Base-by-base conservation (phyloP, 164 flowering plant species). In the Echeveria elegans region DNA sequence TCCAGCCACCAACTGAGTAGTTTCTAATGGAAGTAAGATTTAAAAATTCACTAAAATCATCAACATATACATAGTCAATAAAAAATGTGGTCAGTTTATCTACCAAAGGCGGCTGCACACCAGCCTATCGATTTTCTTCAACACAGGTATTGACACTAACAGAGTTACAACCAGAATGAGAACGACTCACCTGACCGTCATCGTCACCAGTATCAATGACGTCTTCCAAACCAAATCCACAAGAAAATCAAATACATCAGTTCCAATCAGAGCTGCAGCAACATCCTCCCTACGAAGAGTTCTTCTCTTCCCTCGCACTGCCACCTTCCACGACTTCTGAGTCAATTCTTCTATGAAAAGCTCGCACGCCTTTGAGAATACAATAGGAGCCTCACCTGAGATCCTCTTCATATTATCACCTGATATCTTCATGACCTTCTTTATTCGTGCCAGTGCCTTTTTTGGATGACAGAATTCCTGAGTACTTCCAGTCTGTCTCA, bases 391-490 rank as follows among this genome's bases (percentile, higher is more conserved):
- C 75, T 86, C 90, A 1, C 86, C 88, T 0, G 88, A 84, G n/a
- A 88, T 82, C 90, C 86, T 88, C 79, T 82, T 88, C 59, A 82
- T 88, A 16, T 88, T 87, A 0, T 80, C 83, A 0, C 86, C 81
- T 0, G 88, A 83, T 28, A 72, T 81, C 81, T 83, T 88, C 90
- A 88, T 88, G 73, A 88, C 86, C 82, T 86, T 88, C 86, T 86
- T 86, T 73, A 88, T 86, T 72, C 90, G 80, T 3, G 94, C n/a
- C 65, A 88, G 48, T 0, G 95, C 85, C 87, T 0, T 77, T 79
- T 65, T 69, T 82, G 40, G 83, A 82, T 0, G 78, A 73, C 0
- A 76, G 69, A 34, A 80, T 68, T 9, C 82, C 81, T 2, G 86
- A 84, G 41, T 81, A 87, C 2, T 68, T 61, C 8, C 92, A 84